A percentile compares a stretch with the other conserved stretches of the same genome.
Conservation (phyloP, 495 filamentous ascomycete species). For the Penicillium dipodomyicola region DNA sequence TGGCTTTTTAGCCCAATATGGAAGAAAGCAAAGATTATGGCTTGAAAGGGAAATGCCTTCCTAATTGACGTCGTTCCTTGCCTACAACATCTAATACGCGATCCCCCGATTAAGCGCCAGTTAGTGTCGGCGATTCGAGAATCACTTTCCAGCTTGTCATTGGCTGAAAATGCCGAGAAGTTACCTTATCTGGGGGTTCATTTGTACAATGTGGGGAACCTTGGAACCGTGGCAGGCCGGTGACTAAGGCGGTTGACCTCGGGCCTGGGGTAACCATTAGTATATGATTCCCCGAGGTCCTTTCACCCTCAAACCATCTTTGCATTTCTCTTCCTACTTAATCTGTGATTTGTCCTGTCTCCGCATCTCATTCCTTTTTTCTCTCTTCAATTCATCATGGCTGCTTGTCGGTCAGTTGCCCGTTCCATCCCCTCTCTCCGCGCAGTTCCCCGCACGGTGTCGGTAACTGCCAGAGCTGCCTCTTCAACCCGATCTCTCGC, state of each 20-base stretch:
- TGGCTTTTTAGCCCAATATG: background rate
- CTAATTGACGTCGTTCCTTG: background rate
- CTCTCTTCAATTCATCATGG: conserved; percentile 32
- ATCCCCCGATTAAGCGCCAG: conserved; percentile 6
- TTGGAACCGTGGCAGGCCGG: background rate
- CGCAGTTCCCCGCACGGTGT: conserved; percentile 43
- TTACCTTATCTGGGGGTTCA: conserved; percentile 22
- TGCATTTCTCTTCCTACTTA: conserved; percentile 8
- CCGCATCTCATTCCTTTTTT: background rate
- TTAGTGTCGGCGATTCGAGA: conserved; percentile 17
- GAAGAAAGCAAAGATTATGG: background rate
- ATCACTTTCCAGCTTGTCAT: background rate
- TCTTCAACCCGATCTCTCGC: conserved; percentile 32
- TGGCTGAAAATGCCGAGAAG: conserved; percentile 20
- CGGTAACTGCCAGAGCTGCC: conserved; percentile 30
- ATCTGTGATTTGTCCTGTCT: conserved; percentile 1
- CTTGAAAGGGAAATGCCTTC: background rate
- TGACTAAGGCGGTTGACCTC: conserved; percentile 29
- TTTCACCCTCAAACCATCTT: background rate
- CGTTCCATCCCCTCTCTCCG: conserved; percentile 47
- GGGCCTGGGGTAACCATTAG: conserved; percentile 24
- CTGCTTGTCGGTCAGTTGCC: conserved; percentile 45
- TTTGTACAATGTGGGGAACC: conserved; percentile 16
- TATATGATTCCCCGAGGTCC: conserved; percentile 11
- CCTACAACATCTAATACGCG: background rate